Evolutionary conservation across 179 eudicot species (phyloP).

Genomic region (Carnegiea gigantea): DNA sequence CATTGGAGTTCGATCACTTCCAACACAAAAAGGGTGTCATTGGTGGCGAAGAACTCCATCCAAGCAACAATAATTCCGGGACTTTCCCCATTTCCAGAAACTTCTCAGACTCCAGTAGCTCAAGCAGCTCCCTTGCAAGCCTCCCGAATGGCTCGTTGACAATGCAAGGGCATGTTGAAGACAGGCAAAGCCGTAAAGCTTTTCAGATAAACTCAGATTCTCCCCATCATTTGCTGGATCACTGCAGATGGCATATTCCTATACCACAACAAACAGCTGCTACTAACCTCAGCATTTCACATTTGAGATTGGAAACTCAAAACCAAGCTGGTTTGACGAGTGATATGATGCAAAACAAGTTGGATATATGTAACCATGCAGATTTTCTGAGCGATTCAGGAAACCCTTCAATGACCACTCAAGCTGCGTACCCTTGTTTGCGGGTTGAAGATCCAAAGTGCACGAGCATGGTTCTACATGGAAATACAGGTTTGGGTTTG

Average conservation of each 20-base stretch:
- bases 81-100: slow-evolving; percentile 17
- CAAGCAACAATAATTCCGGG: slow-evolving; percentile 8
- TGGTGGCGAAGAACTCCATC: slow-evolving; percentile 22
- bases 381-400: slow-evolving; percentile 31
- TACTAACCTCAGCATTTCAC: slow-evolving; percentile 18
- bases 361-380: slow-evolving; percentile 27
- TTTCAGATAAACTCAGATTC: slow-evolving; percentile 29
- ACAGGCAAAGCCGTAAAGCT: slow-evolving; percentile 22
- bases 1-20: slow-evolving; percentile 49
- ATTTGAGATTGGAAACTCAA: slow-evolving; percentile 34
- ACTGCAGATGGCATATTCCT: slow-evolving; percentile 38
- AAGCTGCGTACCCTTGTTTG: slow-evolving; percentile 10
- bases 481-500: slow-evolving; percentile 25
- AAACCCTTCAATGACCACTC: slow-evolving; percentile 31
- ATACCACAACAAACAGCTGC: slow-evolving; percentile 30
- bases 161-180: slow-evolving; percentile 33
- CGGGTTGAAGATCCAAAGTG: neutral
- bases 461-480: neutral
- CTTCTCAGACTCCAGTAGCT: slow-evolving; percentile 19
- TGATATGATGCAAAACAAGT: slow-evolving; percentile 23
- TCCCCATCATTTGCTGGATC: slow-evolving; percentile 35
- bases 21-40: slow-evolving; percentile 32
- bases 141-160: slow-evolving; percentile 32
- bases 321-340: slow-evolving; percentile 32
- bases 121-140: slow-evolving; percentile 33